Conservation (phyloP, 1,284 basidiomycete species). For the Termitomyces sp. region DNA sequence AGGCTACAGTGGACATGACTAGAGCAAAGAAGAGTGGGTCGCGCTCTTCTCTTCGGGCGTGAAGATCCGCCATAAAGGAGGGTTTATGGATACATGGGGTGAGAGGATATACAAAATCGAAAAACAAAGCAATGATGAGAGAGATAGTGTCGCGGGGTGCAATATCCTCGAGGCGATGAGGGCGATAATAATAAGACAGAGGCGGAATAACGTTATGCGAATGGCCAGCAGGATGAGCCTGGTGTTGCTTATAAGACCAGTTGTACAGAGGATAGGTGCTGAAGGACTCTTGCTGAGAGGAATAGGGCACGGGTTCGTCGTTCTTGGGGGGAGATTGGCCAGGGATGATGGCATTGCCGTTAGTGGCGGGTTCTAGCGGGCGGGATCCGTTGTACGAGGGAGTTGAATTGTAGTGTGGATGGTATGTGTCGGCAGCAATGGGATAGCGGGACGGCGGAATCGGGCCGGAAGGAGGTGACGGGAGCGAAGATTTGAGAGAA, state of each 20-base stretch:
- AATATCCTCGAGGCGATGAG: slow-evolving; percentile 68
- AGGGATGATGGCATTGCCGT: slow-evolving; percentile 26
- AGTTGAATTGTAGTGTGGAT: slow-evolving; percentile 46
- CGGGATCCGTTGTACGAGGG: slow-evolving; percentile 31
- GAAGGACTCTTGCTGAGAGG: slow-evolving; percentile 46
- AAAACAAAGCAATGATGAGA: slow-evolving; percentile 78
- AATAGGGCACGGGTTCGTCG: slow-evolving; percentile 42
- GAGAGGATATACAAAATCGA: slow-evolving; percentile 84
- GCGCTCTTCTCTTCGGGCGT: slow-evolving; percentile 69
- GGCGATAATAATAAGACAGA: slow-evolving; percentile 64
- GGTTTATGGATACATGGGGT: slow-evolving; percentile 81
- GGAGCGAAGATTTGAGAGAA: slow-evolving; percentile 33
- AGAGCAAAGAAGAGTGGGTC: slow-evolving; percentile 85
- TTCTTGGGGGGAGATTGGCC: slow-evolving; percentile 30
- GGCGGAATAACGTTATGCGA: slow-evolving; percentile 57
- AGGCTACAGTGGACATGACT: slow-evolving; percentile 80
- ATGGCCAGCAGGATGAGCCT: slow-evolving; percentile 41
- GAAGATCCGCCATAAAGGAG: slow-evolving; percentile 81
- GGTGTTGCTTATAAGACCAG: slow-evolving; percentile 68
- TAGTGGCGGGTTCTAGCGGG: slow-evolving; percentile 27
- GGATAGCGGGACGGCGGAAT: slow-evolving; percentile 66
- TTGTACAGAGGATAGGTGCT: slow-evolving; percentile 63
- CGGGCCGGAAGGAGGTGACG: slow-evolving; percentile 37
- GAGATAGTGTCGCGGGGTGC: slow-evolving; percentile 72
- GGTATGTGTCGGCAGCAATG: slow-evolving; percentile 63